These are phyloP conservation scores for Plasmodium malariae DNA, from an alignment of 169 alveolate genomes.

Conservation along the genomic window DNA sequence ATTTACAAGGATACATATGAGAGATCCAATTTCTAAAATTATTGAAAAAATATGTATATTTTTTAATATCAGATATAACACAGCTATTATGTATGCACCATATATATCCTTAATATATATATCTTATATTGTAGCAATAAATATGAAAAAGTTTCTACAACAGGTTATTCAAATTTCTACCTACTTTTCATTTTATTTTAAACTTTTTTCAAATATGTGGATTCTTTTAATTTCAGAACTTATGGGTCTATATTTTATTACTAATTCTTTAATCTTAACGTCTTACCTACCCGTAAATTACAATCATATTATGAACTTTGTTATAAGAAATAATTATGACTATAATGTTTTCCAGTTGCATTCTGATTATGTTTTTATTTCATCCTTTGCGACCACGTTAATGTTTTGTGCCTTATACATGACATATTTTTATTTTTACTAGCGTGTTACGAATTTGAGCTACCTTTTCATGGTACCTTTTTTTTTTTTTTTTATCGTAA, in stretches of 20 bases:
- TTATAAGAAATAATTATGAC: slow-evolving; percentile 46
- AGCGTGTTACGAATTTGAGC: not conserved
- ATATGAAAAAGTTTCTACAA: slow-evolving; percentile 71
- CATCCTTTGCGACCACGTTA: slow-evolving; percentile 38
- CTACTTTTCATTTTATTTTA: slow-evolving; percentile 57
- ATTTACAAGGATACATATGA: slow-evolving; percentile 58
- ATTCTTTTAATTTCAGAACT: slow-evolving; percentile 57
- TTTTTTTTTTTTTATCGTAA: not conserved
- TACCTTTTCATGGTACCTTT: not conserved
- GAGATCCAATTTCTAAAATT: slow-evolving; percentile 72
- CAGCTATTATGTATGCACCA: slow-evolving; percentile 72
- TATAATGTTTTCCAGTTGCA: slow-evolving; percentile 65
- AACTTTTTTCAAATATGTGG: slow-evolving; percentile 71
- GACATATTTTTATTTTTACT: slow-evolving; percentile 58
- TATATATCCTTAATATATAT: slow-evolving; percentile 60
- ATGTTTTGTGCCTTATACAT: slow-evolving; percentile 50
- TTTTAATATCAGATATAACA: slow-evolving; percentile 61
- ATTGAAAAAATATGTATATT: slow-evolving; percentile 61
- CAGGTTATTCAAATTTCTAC: slow-evolving; percentile 70
- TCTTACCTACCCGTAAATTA: slow-evolving; percentile 72
- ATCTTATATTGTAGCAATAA: slow-evolving; percentile 66
- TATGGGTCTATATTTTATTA: slow-evolving; percentile 70
- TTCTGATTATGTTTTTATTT: slow-evolving; percentile 70
- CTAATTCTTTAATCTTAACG: slow-evolving; percentile 58
- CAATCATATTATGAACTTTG: slow-evolving; percentile 65